Evolutionary conservation across 2,329 filamentous ascomycete species (phyloP).

Genomic region (Stachybotrys chlorohalonatus): DNA sequence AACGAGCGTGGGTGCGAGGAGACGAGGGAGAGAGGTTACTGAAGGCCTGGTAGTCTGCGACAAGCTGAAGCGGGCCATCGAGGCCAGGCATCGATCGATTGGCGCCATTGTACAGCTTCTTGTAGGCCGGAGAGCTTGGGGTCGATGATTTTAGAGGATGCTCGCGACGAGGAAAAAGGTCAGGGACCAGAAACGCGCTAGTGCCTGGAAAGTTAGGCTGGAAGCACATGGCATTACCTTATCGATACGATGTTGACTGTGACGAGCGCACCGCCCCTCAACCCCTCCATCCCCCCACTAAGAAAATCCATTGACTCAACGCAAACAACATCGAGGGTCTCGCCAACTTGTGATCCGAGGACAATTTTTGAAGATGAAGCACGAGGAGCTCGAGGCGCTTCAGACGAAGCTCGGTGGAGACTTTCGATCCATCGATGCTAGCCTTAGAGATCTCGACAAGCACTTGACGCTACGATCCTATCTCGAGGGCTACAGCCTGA

Average conservation of each 20-base stretch:
- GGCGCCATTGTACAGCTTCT: constrained; percentile 34
- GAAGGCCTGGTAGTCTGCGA: constrained; percentile 31
- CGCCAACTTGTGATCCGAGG: neutral
- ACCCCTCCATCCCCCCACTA: constrained; percentile 14
- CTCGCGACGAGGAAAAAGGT: constrained; percentile 6
- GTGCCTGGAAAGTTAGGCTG: constrained; percentile 17
- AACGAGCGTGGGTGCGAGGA: constrained; percentile 36
- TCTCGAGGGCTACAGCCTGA: constrained; percentile 70
- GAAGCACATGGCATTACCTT: constrained; percentile 3
- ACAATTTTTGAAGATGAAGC: constrained; percentile 38
- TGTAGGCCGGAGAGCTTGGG: neutral
- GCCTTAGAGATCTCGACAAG: constrained; percentile 71
- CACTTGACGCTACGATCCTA: constrained; percentile 82
- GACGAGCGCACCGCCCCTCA: constrained; percentile 4
- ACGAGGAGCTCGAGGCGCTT: constrained; percentile 44
- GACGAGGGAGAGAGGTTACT: constrained; percentile 34
- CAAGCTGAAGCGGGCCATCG: constrained; percentile 41
- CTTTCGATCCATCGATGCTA: constrained; percentile 73
- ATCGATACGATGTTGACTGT: constrained; percentile 12
- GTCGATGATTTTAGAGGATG: neutral
- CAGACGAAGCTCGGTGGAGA: constrained; percentile 45
- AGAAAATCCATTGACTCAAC: constrained; percentile 16
- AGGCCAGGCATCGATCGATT: constrained; percentile 44
- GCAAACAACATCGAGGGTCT: neutral
- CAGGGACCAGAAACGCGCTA: constrained; percentile 1